Evolutionary conservation across 2,329 filamentous ascomycete species (phyloP).

Genomic region (Chaetomium sp.): DNA sequence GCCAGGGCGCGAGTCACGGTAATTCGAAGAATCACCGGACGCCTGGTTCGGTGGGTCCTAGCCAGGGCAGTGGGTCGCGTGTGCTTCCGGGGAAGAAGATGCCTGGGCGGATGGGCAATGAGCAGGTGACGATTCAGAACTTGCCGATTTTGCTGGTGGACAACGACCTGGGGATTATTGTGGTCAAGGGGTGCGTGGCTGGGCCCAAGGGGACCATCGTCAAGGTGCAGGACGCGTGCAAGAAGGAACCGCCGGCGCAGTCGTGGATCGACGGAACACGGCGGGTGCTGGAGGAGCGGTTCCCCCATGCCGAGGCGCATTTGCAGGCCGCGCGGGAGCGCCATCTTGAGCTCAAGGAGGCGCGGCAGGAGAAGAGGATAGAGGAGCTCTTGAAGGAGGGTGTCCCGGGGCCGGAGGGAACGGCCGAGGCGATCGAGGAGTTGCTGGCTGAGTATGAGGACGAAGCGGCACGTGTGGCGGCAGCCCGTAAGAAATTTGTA

Average conservation of each 20-base stretch:
- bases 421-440: slow-evolving; percentile 17
- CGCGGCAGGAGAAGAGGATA: slow-evolving; percentile 38
- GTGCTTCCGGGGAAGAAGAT: slow-evolving; percentile 97
- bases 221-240: slow-evolving; percentile 81
- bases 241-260: slow-evolving; percentile 59
- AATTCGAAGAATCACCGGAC: slow-evolving; percentile 90
- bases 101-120: slow-evolving; percentile 90
- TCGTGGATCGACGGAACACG: slow-evolving; percentile 44
- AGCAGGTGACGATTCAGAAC: slow-evolving; percentile 86
- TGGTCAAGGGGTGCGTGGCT: slow-evolving; percentile 79
- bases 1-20: slow-evolving; percentile 89
- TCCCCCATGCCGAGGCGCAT: slow-evolving; percentile 39
- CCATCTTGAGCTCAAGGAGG: slow-evolving; percentile 50
- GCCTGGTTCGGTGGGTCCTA: slow-evolving; percentile 82
- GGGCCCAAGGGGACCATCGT: slow-evolving; percentile 85
- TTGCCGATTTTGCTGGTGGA: slow-evolving; percentile 84
- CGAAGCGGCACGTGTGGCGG: too few relatives aligned
- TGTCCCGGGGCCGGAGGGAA: slow-evolving; percentile 14
- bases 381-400: slow-evolving; percentile 26
- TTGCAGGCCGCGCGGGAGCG: slow-evolving; percentile 43
- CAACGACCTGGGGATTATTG: slow-evolving; percentile 75
- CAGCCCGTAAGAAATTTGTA: too few relatives aligned
- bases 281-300: slow-evolving; percentile 39
- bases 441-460: not conserved
- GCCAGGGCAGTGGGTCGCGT: slow-evolving; percentile 86